Evolutionary conservation across 2,329 filamentous ascomycete genomes (phyloP).

Genomic region (Epichloe brachyelytri): DNA sequence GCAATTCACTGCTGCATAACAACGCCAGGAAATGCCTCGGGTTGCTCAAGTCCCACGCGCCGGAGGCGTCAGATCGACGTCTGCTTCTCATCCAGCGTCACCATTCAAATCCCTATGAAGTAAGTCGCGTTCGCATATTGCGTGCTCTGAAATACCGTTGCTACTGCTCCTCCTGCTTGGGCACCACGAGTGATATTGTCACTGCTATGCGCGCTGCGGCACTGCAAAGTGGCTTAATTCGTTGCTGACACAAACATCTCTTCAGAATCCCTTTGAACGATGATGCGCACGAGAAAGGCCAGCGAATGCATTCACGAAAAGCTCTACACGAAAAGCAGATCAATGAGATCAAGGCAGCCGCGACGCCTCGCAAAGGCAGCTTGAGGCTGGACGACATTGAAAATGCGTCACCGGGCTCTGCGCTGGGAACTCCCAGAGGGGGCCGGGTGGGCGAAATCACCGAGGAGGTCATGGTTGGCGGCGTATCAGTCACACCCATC

Average conservation of each 20-base stretch:
- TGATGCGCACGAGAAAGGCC: conserved; percentile 83
- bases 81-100: conserved; percentile 33
- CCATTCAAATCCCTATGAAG: conserved; percentile 47
- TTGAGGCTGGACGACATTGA: conserved; percentile 46
- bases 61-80: conserved; percentile 32
- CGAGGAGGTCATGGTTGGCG: conserved; percentile 53
- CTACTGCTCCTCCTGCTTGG: neutral
- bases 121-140: conserved; percentile 21
- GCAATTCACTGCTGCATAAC: conserved; percentile 4
- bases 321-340: conserved; percentile 82
- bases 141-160: neutral
- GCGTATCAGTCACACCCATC: conserved; percentile 79
- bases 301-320: conserved; percentile 74
- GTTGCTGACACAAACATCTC: conserved; percentile 5
- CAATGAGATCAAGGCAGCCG: conserved; percentile 68
- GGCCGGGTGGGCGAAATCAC: conserved; percentile 30
- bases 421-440: conserved; percentile 37
- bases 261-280: conserved; percentile 87
- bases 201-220: neutral
- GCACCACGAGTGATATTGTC: neutral
- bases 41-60: conserved; percentile 42
- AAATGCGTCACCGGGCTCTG: conserved; percentile 42
- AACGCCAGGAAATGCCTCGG: conserved; percentile 37
- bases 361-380: conserved; percentile 53
- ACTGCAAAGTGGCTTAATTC: neutral